These are phyloP conservation scores for Fraxinus quadrangulata DNA, from an alignment of 257 asterid species.

Conservation along the genomic window DNA sequence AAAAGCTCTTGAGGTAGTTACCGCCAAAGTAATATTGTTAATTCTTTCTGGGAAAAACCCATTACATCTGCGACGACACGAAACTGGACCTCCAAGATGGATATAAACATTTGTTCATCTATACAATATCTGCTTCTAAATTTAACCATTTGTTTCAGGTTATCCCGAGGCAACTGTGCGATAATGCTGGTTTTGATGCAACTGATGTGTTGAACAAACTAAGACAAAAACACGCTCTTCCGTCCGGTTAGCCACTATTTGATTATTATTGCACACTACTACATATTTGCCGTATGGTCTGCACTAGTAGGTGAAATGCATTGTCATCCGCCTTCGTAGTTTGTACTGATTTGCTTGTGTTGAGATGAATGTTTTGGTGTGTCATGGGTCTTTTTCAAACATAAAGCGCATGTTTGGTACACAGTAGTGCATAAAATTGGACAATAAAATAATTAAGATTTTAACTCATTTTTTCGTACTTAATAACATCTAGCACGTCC, in stretches of 20 bases:
- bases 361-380: not conserved
- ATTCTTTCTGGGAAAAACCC: not conserved
- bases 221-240: constrained; percentile 92
- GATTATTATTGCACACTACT: not conserved
- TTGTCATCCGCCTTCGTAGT: not conserved
- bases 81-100: constrained; percentile 3
- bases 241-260: constrained; percentile 63
- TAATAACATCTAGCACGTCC: not conserved
- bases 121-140: constrained; percentile 6
- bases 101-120: constrained; percentile 4
- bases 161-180: constrained; percentile 67
- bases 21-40: not conserved
- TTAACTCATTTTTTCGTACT: not conserved
- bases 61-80: not conserved
- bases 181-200: constrained; percentile 87
- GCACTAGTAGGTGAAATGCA: not conserved
- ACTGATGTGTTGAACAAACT: constrained; percentile 94
- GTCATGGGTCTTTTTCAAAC: not conserved
- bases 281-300: constrained; percentile 2
- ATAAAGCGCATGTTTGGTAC: not conserved
- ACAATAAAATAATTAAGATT: not conserved
- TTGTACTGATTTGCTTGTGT: not conserved
- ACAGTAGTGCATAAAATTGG: not conserved
- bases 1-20: constrained; percentile 55
- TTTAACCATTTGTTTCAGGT: constrained; percentile 40